These are phyloP conservation scores for Fusarium metavorans DNA, from an alignment of 2,329 filamentous ascomycete species.

Conservation along the genomic window DNA sequence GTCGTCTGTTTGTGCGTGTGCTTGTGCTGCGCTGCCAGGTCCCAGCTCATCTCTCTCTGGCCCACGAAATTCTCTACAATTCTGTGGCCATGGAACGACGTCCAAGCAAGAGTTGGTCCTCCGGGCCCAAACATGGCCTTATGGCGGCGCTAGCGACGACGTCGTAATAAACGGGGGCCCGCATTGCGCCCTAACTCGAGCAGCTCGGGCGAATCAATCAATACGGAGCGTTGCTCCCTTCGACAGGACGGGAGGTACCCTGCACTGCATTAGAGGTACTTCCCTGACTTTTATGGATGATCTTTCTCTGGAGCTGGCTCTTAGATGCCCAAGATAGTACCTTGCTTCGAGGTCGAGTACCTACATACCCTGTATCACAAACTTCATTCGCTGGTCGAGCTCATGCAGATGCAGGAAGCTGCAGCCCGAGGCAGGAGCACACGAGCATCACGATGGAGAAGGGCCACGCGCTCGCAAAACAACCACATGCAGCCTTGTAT, in stretches of 20 bases:
- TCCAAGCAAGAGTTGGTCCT: constrained; percentile 18
- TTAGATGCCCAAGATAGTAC: constrained; percentile 31
- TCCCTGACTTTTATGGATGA: constrained; percentile 19
- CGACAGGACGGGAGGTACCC: constrained; percentile 12
- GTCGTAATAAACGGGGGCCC: constrained; percentile 40
- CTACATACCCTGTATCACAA: constrained; percentile 11
- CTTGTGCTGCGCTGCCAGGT: not conserved
- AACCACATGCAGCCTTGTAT: constrained; percentile 3
- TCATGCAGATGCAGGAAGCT: constrained; percentile 9
- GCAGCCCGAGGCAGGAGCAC: constrained; percentile 10
- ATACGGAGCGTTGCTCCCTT: constrained; percentile 14
- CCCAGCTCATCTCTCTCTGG: constrained; percentile 1
- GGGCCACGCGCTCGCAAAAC: constrained; percentile 1
- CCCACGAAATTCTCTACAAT: constrained; percentile 6
- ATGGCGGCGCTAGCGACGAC: constrained; percentile 33
- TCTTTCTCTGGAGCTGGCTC: constrained; percentile 3
- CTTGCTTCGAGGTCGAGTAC: constrained; percentile 29
- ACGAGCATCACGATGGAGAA: constrained; percentile 28
- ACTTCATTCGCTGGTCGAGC: constrained; percentile 20
- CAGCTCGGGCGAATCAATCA: constrained; percentile 35
- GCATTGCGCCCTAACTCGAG: constrained; percentile 28
- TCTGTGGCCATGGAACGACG: not conserved
- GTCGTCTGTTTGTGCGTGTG: constrained; percentile 7
- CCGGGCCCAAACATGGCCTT: constrained; percentile 35
- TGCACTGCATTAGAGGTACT: constrained; percentile 19